These are phyloP conservation scores for Apocynum venetum DNA, from an alignment of 257 asterid genomes.

Conservation along the genomic window DNA sequence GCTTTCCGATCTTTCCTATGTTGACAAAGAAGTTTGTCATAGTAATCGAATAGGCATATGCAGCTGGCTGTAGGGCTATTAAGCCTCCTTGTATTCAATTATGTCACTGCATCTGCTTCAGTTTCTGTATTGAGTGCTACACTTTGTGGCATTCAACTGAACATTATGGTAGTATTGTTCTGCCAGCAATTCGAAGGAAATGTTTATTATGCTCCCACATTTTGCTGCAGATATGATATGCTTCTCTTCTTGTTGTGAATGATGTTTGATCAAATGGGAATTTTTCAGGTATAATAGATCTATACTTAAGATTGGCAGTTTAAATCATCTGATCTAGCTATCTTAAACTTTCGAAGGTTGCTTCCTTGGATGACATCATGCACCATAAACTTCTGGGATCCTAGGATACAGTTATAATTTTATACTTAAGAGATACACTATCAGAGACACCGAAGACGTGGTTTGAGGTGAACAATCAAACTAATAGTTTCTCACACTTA, in stretches of 20 bases:
- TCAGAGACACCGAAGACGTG: too few relatives aligned
- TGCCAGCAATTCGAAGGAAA: conserved; percentile 5
- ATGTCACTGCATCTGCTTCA: background rate
- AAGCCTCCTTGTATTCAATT: conserved; percentile 1
- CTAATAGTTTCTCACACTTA: too few relatives aligned
- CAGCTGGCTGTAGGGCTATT: conserved; percentile 1
- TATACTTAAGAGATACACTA: too few relatives aligned
- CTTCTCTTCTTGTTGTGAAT: background rate
- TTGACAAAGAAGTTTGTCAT: conserved; percentile 5
- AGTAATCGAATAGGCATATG: background rate
- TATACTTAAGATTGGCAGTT: background rate
- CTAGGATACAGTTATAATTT: background rate
- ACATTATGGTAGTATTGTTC: background rate
- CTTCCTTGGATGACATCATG: too few relatives aligned
- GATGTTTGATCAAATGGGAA: background rate
- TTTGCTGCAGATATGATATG: background rate
- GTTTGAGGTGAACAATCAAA: too few relatives aligned
- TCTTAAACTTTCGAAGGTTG: too few relatives aligned
- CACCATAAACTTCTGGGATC: background rate
- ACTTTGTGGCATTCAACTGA: background rate
- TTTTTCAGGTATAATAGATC: background rate
- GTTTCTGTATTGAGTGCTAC: background rate
- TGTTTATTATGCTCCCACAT: background rate
- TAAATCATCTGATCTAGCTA: background rate
- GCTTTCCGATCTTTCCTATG: background rate